Evolutionary conservation across 2,329 filamentous ascomycete species (phyloP), one percentile per base, ranked within the genome.

Genomic region (Cytospora mali): DNA sequence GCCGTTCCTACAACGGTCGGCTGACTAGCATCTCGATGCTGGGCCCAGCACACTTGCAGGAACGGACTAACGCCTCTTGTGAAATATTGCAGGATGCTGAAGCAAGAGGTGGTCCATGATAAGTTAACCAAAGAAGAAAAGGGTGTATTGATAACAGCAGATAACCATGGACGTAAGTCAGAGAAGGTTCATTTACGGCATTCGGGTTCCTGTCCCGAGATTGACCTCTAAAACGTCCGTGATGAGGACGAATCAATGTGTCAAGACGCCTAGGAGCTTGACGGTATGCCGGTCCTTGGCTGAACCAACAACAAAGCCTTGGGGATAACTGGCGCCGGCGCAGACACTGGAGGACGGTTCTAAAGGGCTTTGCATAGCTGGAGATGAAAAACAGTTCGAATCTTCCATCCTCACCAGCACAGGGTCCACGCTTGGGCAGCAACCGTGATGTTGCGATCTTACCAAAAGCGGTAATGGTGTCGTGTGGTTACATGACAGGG

Each of bases 401-500:
- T 51, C 58, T 46, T 54, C 53, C 25, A 58, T 53, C 58, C 48
- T 31, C 28, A 46, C 57, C 61, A 53, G 49, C 62, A 55, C 42
- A 59, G 51, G 58, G 58, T 29, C 39, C 58, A 49, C 14, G 55
- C 51, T 54, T 33, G 55, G 54, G 54, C 53, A 55, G 46, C 54
- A 57, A 27, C 39, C 61, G 29, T 49, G 51, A 27, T n/a, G 55
- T 10, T 42, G 56, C 29, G 25, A 51, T 31, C 54, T 52, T 50
- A 25, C 42, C 55, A 6, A 31, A 60, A 62, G 27, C 42, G 49
- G 61, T 27, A 58, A 58, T 58, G 61, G 50, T 39, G 29, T 54
- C 23, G 61, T 58, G 61, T 62, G 61, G 61, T 58, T 62, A 50
- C 61, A 62, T 54, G 35, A 35, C 58, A 61, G 51, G 58, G 58